phyloP scores from a whole-genome alignment of 257 asterid genomes.

The Rehmannia glutinosa region DNA sequence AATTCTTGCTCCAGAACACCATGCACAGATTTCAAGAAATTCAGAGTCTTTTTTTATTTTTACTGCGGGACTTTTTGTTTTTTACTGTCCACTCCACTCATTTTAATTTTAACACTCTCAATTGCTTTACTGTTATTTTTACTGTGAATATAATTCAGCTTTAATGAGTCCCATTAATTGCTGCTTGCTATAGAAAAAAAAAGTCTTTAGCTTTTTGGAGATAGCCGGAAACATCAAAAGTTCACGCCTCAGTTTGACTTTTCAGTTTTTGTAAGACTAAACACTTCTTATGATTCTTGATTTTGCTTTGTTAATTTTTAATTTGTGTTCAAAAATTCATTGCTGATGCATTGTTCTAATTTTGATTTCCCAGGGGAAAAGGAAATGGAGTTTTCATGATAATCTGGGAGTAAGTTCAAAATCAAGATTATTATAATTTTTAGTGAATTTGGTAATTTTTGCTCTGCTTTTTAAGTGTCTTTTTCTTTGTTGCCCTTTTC shows the following conservation, averaged over 20 bases:
- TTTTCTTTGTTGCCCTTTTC: not conserved
- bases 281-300: not conserved
- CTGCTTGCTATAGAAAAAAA: not conserved
- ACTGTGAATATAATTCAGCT: not conserved
- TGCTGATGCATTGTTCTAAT: not conserved
- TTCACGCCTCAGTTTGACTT: constrained; percentile 3
- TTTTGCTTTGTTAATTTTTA: not conserved
- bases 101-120: not conserved
- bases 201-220: not conserved
- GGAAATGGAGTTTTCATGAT: not conserved
- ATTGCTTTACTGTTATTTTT: not conserved
- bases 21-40: constrained; percentile 31
- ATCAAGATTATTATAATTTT: not conserved
- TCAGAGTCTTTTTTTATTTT: constrained; percentile 19
- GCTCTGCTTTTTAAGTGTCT: not conserved
- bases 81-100: not conserved
- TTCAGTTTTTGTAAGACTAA: not conserved
- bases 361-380: not conserved
- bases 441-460: constrained; percentile 23
- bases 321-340: not conserved
- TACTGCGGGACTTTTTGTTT: constrained; percentile 8
- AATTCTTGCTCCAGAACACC: constrained; percentile 18
- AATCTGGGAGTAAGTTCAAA: not conserved
- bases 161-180: not conserved
- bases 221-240: not conserved